Base-by-base conservation (phyloP, 306 rosid genomes). In the Quercus dentata region DNA sequence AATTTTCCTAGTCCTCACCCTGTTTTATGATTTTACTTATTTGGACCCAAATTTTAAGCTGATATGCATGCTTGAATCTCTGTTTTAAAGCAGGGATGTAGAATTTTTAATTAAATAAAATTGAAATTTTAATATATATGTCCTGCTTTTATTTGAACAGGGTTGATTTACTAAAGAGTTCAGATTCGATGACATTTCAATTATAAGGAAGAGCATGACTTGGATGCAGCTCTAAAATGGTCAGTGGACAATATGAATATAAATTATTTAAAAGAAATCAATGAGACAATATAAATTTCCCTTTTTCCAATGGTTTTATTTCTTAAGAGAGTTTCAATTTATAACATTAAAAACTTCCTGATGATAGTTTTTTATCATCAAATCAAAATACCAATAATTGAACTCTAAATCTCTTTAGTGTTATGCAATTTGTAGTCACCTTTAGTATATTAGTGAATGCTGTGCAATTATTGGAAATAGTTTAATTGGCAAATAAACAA, bases 91-190 rank as follows among this genome's bases (percentile, higher is more conserved):
- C 69, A 62, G 35, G 68, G n/a, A 21, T 10, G 3, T 44, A 44
- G 51, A 20, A 65, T 9, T 5, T 33, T 65, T 11, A 31, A 31
- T 15, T 2, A 14, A 17, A 38, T 15, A 5, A 5, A 5, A 33
- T 5, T 17, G 70, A 64, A 31, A 64, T 41, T 17, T 64, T 5
- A 20, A 21, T 12, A 33, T 12, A 33, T 15, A 1, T 71, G 20
- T 3, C 58, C 7, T 31, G 1, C 17, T 25, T 46, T 54, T 68
- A 20, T 20, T 5, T 41, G 55, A 69, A 69, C 28, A 9, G 71
- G 78, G 71, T 81, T 23, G 85, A 71, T 35, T 7, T 76, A 19
- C 56, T 81, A 62, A 81, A 81, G 74, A 76, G 61, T 51, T 81
- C 5, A 78, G 85, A 4, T 81, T 76, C 11, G 23, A 76, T 8